These are phyloP conservation scores for Coprinopsis sp. DNA, from an alignment of 768 basidiomycete genomes.

Conservation along the genomic window DNA sequence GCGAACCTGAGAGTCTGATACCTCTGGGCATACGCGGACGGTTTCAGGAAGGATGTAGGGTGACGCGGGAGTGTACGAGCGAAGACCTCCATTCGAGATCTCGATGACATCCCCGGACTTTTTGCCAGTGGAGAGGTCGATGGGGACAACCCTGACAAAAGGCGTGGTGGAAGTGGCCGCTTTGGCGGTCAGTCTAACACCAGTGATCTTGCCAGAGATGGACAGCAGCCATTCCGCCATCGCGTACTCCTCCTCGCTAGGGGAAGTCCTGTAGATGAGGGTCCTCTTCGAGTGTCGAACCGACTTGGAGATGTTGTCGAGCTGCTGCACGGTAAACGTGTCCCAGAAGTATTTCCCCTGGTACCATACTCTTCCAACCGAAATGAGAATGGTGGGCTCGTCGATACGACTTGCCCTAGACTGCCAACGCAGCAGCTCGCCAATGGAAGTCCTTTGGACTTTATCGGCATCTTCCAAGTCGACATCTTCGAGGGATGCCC, in stretches of 20 bases:
- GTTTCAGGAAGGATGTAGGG: slow-evolving; percentile 30
- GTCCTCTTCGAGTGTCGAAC: slow-evolving; percentile 29
- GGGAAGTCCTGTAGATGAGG: slow-evolving; percentile 31
- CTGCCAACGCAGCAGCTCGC: slow-evolving; percentile 31
- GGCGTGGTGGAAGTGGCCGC: slow-evolving; percentile 30
- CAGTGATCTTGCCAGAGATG: slow-evolving; percentile 30
- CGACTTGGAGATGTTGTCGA: slow-evolving; percentile 29
- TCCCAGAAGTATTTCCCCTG: slow-evolving; percentile 33
- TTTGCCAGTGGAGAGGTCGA: slow-evolving; percentile 31
- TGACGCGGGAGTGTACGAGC: slow-evolving; percentile 27
- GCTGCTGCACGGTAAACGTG: slow-evolving; percentile 32
- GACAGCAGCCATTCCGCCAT: slow-evolving; percentile 39
- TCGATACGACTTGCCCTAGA: slow-evolving; percentile 26
- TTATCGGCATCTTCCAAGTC: slow-evolving; percentile 29
- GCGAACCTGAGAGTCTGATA: slow-evolving; percentile 27
- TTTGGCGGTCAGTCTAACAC: slow-evolving; percentile 33
- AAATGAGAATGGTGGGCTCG: slow-evolving; percentile 33
- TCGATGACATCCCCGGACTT: slow-evolving; percentile 30
- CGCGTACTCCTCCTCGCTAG: slow-evolving; percentile 29
- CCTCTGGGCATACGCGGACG: slow-evolving; percentile 28
- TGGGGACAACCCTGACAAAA: slow-evolving; percentile 32
- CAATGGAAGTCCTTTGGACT: slow-evolving; percentile 24
- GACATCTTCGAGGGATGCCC: slow-evolving; percentile 30
- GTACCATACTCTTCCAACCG: slow-evolving; percentile 31
- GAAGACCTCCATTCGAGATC: slow-evolving; percentile 34